These are phyloP conservation scores for Megacollybia marginata DNA, from an alignment of 768 basidiomycete species.

Conservation along the genomic window DNA sequence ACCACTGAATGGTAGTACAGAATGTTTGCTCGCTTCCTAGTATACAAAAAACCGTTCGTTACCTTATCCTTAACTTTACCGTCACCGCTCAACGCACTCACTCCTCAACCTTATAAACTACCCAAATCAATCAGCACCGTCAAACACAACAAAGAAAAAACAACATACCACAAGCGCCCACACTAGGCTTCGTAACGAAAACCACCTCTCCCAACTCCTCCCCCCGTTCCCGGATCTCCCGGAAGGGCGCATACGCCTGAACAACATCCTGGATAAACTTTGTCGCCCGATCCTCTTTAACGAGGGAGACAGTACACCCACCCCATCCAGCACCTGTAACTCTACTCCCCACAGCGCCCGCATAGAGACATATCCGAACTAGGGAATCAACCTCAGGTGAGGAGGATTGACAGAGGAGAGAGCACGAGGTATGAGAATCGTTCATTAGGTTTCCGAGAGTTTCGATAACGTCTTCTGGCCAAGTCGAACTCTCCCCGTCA, in stretches of 20 bases:
- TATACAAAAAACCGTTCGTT: too few species aligned
- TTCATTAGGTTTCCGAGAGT: slow-evolving; percentile 24
- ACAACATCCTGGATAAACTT: slow-evolving; percentile 57
- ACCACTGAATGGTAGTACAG: too few species aligned
- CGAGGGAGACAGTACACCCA: slow-evolving; percentile 80
- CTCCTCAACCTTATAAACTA: too few species aligned
- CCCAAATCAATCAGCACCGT: too few species aligned
- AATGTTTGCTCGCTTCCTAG: too few species aligned
- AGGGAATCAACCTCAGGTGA: slow-evolving; percentile 74
- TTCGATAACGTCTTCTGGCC: slow-evolving; percentile 2
- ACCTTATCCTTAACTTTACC: too few species aligned
- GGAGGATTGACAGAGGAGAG: slow-evolving; percentile 67
- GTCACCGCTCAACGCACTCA: too few species aligned
- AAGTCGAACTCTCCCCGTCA: slow-evolving; percentile 10
- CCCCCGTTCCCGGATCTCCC: slow-evolving; percentile 44
- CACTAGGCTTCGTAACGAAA: slow-evolving; percentile 79
- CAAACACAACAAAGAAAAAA: background rate
- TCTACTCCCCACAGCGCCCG: slow-evolving; percentile 76
- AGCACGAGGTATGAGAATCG: slow-evolving; percentile 67
- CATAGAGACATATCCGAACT: slow-evolving; percentile 50
- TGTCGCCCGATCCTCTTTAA: slow-evolving; percentile 54
- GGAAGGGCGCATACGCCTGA: slow-evolving; percentile 58
- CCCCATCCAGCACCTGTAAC: slow-evolving; percentile 76
- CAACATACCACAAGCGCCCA: slow-evolving; percentile 71
- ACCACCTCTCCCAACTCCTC: slow-evolving; percentile 58